Evolutionary conservation across 2,329 filamentous ascomycete genomes (phyloP), one percentile per base, ranked within the genome.

Genomic region (Cephalotrichum gorgonifer): DNA sequence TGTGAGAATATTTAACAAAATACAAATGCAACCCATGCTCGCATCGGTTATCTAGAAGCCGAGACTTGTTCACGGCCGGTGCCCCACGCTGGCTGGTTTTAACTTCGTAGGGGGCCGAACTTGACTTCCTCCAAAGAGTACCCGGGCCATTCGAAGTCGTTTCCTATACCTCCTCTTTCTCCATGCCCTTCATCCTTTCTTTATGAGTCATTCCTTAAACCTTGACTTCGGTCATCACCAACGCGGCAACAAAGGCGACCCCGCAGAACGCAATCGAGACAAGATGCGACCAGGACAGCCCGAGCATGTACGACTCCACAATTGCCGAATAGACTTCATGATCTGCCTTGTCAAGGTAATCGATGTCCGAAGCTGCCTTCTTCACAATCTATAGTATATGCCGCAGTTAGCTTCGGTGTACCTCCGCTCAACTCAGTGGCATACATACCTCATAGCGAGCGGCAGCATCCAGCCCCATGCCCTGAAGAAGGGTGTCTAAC

Each of bases 211-310:
- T 8, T 35, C 31, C 14, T 15, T 38, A 39, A 2, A 39, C 11
- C n/a, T 39, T 39, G n/a, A 39, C 35, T 11, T 39, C 35, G 9
- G 17, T 22, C 22, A 39, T 9, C 4, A 39, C 3, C n/a, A 9
- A 39, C 17, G 35, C 35, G n/a, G 35, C 17, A 20, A 9, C n/a
- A 22, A 39, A 22, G 7, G 35, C 46, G n/a, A 48, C 28, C 38
- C 28, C 27, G n/a, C 35, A 48, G 8, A 41, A 42, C 12, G 56
- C 25, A 7, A 67, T 57, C 8, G 63, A 66, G 6, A 65, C 54
- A 1, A 58, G 54, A 38, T 67, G 64, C 39, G 59, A 64, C 52
- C 58, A 65, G 52, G 60, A 62, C 25, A 67, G 35, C 0, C 64
- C 64, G 26, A 63, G 57, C 2, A 66, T 59, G 48, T 67, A 67